phyloP scores from a whole-genome alignment of 2,329 filamentous ascomycete genomes.

The Alternaria sp. region DNA sequence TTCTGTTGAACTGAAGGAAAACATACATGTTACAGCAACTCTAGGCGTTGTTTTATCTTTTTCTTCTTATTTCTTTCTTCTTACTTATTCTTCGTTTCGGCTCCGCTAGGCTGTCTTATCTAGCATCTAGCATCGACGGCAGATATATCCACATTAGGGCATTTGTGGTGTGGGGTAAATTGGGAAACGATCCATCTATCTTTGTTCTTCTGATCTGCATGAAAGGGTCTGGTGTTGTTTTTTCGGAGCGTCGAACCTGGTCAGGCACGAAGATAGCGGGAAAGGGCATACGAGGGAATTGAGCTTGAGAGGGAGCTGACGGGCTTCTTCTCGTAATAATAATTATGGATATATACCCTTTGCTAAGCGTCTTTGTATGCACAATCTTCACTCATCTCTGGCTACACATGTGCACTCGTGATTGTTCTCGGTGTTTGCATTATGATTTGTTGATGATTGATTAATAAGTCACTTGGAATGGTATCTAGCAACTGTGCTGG shows the following conservation, averaged over 20 bases:
- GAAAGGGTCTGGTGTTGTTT: background rate
- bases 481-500: conserved; percentile 2
- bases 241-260: background rate
- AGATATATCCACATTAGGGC: background rate
- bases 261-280: background rate
- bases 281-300: background rate
- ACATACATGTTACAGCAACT: background rate
- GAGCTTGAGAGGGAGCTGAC: background rate
- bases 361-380: background rate
- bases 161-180: background rate
- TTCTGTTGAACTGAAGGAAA: conserved; percentile 10
- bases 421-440: background rate
- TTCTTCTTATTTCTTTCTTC: background rate
- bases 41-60: background rate
- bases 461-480: conserved; percentile 1
- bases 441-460: background rate
- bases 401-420: background rate
- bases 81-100: background rate
- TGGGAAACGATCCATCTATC: background rate
- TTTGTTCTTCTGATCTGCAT: background rate
- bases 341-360: background rate
- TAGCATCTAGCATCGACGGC: conserved; percentile 5
- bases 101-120: background rate
- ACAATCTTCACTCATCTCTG: background rate
- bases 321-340: conserved; percentile 1